These are phyloP conservation scores for Fusarium guadeloupense DNA, from an alignment of 2,329 filamentous ascomycete species.

Conservation along the genomic window DNA sequence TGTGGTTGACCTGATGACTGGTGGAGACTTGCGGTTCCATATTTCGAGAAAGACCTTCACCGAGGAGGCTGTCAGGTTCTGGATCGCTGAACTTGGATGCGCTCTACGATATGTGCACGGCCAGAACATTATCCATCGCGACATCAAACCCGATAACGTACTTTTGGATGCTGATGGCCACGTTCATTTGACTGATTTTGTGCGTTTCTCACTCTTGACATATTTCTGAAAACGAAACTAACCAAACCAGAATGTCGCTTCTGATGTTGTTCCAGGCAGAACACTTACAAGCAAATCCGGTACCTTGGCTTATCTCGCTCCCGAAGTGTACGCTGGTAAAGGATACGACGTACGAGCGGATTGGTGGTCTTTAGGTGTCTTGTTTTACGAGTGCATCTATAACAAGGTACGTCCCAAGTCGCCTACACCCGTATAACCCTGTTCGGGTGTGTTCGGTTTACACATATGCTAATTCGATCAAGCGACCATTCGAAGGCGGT, in stretches of 20 bases:
- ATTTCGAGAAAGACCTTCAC: slow-evolving; percentile 98
- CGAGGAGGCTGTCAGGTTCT: slow-evolving; percentile 95
- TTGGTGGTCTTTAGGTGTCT: slow-evolving; percentile 97
- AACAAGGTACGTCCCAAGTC: slow-evolving; percentile 76
- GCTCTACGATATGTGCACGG: slow-evolving; percentile 86
- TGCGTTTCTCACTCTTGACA: slow-evolving; percentile 56
- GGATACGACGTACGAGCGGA: slow-evolving; percentile 92
- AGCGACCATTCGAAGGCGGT: slow-evolving; percentile 93
- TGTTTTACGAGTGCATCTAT: slow-evolving; percentile 99
- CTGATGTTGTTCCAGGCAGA: slow-evolving; percentile 85
- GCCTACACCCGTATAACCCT: slow-evolving; percentile 38
- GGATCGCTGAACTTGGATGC: slow-evolving; percentile 94
- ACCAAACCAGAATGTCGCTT: slow-evolving; percentile 83
- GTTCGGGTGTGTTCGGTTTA: not conserved
- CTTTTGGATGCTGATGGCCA: slow-evolving; percentile 89
- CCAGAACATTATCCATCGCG: slow-evolving; percentile 89
- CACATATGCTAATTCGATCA: slow-evolving; percentile 17
- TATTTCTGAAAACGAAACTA: slow-evolving; percentile 11
- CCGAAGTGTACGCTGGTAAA: slow-evolving; percentile 90
- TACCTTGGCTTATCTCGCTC: slow-evolving; percentile 92
- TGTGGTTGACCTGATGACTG: slow-evolving; percentile 97
- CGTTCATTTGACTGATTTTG: slow-evolving; percentile 97
- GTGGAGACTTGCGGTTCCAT: slow-evolving; percentile 95
- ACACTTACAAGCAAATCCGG: slow-evolving; percentile 94
- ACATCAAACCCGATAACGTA: slow-evolving; percentile 93